A percentile compares a stretch with the other conserved stretches of the same genome.
Evolutionary conservation across 768 basidiomycete species (phyloP).

Genomic region (Vararia minispora): DNA sequence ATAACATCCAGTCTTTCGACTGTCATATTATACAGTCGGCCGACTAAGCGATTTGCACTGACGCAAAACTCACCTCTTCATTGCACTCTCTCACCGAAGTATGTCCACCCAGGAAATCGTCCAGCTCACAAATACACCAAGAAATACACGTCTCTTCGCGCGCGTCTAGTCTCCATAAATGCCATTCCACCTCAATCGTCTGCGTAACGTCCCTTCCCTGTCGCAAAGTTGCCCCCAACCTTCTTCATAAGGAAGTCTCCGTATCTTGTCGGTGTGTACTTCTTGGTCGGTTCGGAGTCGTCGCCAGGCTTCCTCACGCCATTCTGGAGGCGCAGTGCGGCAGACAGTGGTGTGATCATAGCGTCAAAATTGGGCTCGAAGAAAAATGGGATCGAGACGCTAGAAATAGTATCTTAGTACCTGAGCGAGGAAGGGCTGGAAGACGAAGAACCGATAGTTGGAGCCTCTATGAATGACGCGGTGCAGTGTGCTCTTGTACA

Average conservation of each 20-base stretch:
- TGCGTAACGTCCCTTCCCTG: conserved; percentile 23
- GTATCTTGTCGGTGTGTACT: conserved; percentile 47
- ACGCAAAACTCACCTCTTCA: too few species aligned
- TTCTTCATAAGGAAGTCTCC: conserved; percentile 70
- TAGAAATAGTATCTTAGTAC: conserved; percentile 19
- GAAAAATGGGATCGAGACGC: conserved; percentile 89
- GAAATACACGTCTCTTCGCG: too few species aligned
- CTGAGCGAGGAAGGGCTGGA: neutral
- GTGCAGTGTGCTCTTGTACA: conserved; percentile 86
- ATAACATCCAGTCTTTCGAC: too few species aligned
- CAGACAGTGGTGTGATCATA: conserved; percentile 49
- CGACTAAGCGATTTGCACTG: too few species aligned
- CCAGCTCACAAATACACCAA: too few species aligned
- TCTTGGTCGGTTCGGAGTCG: conserved; percentile 17
- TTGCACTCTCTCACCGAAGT: too few species aligned
- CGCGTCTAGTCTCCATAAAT: neutral
- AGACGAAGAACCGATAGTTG: conserved; percentile 41
- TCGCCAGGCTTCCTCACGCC: conserved; percentile 9
- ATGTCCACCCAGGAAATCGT: too few species aligned
- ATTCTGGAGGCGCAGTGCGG: conserved; percentile 37
- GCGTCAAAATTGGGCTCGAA: conserved; percentile 87
- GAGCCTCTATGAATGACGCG: conserved; percentile 69
- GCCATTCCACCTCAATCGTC: too few species aligned
- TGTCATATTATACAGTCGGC: too few species aligned
- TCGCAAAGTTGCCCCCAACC: conserved; percentile 63